Conservation (phyloP, 306 rosid species). For the Prunus kanzakura region DNA sequence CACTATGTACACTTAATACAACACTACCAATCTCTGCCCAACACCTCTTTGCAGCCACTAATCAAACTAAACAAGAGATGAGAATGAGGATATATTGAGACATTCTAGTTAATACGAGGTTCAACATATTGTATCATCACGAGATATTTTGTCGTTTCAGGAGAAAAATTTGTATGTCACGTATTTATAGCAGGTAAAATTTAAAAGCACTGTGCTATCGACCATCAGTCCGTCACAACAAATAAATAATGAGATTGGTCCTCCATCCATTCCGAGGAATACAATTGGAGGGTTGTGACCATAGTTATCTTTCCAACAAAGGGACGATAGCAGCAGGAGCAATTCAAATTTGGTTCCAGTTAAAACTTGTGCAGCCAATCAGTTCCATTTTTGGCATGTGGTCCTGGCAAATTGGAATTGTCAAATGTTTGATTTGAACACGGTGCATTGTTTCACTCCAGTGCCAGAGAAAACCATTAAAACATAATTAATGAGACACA, state of each 20-base stretch:
- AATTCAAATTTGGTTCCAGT: slow-evolving; percentile 1
- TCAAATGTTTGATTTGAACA: background rate
- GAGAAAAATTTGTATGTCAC: too few species aligned
- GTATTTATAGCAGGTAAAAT: too few species aligned
- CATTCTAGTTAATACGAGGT: too few species aligned
- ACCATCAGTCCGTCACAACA: too few species aligned
- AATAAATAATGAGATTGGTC: too few species aligned
- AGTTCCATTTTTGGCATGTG: slow-evolving; percentile 22
- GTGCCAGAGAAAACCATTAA: background rate
- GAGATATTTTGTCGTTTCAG: accelerated
- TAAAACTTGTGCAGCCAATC: background rate
- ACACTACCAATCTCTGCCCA: too few species aligned
- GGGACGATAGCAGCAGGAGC: background rate
- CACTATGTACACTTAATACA: too few species aligned
- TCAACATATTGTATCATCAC: too few species aligned
- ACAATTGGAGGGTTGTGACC: background rate
- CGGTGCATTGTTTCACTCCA: slow-evolving; percentile 31
- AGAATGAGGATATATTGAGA: too few species aligned
- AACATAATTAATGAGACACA: background rate
- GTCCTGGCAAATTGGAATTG: slow-evolving; percentile 1
- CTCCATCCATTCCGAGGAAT: background rate
- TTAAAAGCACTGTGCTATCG: too few species aligned
- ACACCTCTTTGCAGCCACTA: too few species aligned
- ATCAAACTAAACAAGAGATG: too few species aligned
- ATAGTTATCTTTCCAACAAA: background rate